Evolutionary conservation across 805 yeast genomes (phyloP), one percentile per base, ranked within the genome.

Genomic region (Sugiyamaella chiloensis): DNA sequence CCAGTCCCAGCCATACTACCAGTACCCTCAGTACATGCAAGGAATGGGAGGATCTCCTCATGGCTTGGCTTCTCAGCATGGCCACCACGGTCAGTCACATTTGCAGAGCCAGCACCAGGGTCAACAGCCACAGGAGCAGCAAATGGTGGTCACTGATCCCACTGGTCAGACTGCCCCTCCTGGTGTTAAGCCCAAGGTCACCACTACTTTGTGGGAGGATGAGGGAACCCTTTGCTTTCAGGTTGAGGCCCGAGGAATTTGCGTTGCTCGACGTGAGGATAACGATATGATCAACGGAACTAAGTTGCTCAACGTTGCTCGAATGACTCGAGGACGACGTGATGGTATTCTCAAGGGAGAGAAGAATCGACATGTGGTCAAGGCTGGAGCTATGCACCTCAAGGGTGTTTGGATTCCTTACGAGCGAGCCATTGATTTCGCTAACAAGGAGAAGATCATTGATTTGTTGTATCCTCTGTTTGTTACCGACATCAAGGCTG

Each of bases 361-460:
- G 62, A 82, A 83, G 60, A 75, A 80, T 40, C 72, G 93, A 36
- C 87, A 84, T 61, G 93, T 85, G 20, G 90, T 85, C 36, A 85
- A 86, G 66, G 84, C 86, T 51, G 95, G 95, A 3, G 81, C 89
- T n/a, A 85, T 86, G 90, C 89, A 86, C 64, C 71, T 85, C 58
- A 86, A 86, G 68, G 95, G 95, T 31, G 93, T 85, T 42, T 85
- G 95, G 95, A 85, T 85, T 52, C 93, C 93, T 2, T 85, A 85
- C 61, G 90, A 85, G 56, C 72, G 93, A 40, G 95, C 93, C 2
- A 70, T 81, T 34, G 84, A 86, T 27, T 82, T 85, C 78, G 95
- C 95, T 20, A 85, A 84, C 65, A 72, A 83, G 53, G 93, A 86
- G 64, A 85, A 87, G 42, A 84, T 83, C 52, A 80, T 77, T 21